Conservation (phyloP, 225 moss, liverwort and hornwort genomes). For the Pseudoscleropodium purum region DNA sequence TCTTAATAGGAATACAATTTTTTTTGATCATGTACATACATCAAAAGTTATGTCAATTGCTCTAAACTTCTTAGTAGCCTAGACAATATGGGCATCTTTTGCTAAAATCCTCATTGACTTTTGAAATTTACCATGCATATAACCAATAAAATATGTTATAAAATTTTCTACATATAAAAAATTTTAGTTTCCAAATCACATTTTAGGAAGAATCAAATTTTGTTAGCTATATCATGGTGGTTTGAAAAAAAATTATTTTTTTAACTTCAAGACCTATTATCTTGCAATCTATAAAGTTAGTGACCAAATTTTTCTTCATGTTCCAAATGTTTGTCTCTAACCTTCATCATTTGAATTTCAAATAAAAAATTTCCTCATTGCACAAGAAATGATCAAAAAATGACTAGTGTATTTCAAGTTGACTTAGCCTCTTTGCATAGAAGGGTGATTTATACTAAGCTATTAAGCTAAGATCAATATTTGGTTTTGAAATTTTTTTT, state of each 20-base stretch:
- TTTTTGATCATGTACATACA: rapidly evolving
- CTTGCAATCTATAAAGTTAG: neutral
- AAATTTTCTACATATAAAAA: rapidly evolving
- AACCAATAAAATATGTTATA: neutral
- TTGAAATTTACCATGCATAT: neutral
- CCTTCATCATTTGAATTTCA: neutral
- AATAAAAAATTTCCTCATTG: neutral
- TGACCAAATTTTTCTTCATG: neutral
- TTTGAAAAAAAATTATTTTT: neutral
- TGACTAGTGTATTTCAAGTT: neutral
- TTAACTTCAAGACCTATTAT: neutral
- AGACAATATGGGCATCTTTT: neutral
- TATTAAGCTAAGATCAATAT: neutral
- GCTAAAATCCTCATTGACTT: neutral
- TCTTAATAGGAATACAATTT: neutral
- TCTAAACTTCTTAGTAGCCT: rapidly evolving
- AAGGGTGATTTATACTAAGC: neutral
- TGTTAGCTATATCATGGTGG: rapidly evolving
- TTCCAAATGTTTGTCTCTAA: neutral
- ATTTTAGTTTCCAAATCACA: neutral
- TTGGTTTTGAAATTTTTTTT: neutral
- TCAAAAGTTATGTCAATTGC: neutral
- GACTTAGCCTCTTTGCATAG: neutral
- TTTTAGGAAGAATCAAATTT: neutral
- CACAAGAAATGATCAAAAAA: neutral